Evolutionary conservation across 2,329 filamentous ascomycete species (phyloP), one percentile per base, ranked within the genome.

Genomic region (Colletotrichum viniferum): DNA sequence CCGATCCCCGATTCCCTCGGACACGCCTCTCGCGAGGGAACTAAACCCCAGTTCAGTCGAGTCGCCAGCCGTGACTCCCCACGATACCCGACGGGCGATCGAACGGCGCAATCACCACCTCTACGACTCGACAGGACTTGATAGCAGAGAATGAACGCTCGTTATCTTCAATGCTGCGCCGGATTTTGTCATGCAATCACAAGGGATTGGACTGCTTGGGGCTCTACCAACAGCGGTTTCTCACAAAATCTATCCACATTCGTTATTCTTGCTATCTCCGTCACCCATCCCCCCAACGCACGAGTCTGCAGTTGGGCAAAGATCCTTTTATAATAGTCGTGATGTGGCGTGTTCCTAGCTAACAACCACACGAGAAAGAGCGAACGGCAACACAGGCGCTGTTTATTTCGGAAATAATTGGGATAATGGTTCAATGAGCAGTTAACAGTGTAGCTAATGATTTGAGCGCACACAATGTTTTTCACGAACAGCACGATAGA

Each of bases 161-260:
- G 65, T 66, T 65, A 55, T 68, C 58, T 30, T 28, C 26, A 32
- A 76, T 65, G 60, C 68, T 69, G 69, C 55, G 58, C 69, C 52
- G 55, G 61, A 73, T 69, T 69, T 73, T 73, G 60, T 73, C 62
- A 56, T 34, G 61, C 4, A 60, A 34, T 63, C 32, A 34, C 21
- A 56, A 24, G 28, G 71, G 43, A 21, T 48, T 67, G 32, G 72
- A 71, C 32, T 63, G 24, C 52, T 26, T 36, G 67, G 64, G 48
- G 38, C 61, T 32, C 18, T 67, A 64, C 56, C 34, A 9, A 34
- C 69, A 69, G 63, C 36, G 32, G n/a, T 38, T 61, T 62, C 58
- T 69, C 24, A 16, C 65, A 73, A 73, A 77, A 76, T 73, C 43
- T 64, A 77, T 61, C 30, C 69, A 77, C 68, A 60, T 48, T 77